Base-by-base conservation (phyloP, 2,329 filamentous ascomycete species). In the Hymenoscyphus linearis region DNA sequence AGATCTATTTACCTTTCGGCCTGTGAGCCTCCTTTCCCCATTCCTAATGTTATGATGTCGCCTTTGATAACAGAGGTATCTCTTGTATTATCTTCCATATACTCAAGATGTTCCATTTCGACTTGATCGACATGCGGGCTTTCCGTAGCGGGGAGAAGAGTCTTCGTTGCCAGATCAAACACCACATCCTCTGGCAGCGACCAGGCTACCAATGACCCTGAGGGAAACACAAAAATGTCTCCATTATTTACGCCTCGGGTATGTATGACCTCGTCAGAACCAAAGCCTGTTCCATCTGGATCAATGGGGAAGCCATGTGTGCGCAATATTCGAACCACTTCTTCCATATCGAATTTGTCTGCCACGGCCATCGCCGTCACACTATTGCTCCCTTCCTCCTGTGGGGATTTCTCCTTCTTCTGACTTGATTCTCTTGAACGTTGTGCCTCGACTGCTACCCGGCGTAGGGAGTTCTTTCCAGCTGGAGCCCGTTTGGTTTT, bases 211-310 rank as follows among this genome's bases (percentile, higher is more conserved):
- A 98, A 83, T 13, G 93, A 96, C 12, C 95, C 95, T 0, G 93
- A 96, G 9, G 93, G 92, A 67, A 99, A 99, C 60, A 99, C 87
- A 72, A 98, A 98, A 57, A 98, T 85, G 76, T 99, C 95, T 36
- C 92, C 93, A 61, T 85, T 80, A 71, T 85, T 82, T 62, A 82
- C 78, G 9, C 80, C 80, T 57, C 83, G 78, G 6, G 84, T 85
- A 70, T 88, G 85, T 55, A 88, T 82, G 5, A 88, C 84, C 69
- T 87, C 84, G 65, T 79, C 78, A 54, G 80, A 77, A 66, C 86
- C 83, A 67, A 88, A 86, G 14, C 79, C 82, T 13, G 81, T 85
- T 55, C 75, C 77, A 67, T 88, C 83, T 1, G 85, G 85, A 68
- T 88, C 84, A 58, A 87, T 80, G 47, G 77, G 75, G 70, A 86